phyloP scores from a whole-genome alignment of 345 rosid species.

The Tarenaya hassleriana region DNA sequence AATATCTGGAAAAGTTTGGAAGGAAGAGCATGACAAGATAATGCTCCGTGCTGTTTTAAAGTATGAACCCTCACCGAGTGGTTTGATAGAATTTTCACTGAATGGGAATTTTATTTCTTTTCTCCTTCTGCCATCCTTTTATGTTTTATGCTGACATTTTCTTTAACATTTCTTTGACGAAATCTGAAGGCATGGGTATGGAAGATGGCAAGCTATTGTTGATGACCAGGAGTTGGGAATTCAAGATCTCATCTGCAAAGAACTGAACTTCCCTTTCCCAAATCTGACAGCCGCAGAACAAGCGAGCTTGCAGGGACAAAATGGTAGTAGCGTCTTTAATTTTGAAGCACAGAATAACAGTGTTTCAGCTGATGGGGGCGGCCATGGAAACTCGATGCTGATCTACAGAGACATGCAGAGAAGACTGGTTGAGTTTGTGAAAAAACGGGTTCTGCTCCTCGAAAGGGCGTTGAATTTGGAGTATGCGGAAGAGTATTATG shows the following conservation, averaged over 20 bases:
- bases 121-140: too few species aligned
- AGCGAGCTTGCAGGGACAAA: slow-evolving; percentile 55
- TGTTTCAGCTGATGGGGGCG: slow-evolving; percentile 35
- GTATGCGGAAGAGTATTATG: slow-evolving; percentile 54
- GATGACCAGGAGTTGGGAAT: slow-evolving; percentile 87
- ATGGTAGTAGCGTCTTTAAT: slow-evolving; percentile 43
- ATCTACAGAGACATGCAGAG: slow-evolving; percentile 91
- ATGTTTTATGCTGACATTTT: too few species aligned
- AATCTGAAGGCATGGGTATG: slow-evolving; percentile 85
- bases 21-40: slow-evolving; percentile 74
- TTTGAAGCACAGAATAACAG: slow-evolving; percentile 44
- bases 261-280: slow-evolving; percentile 66
- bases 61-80: slow-evolving; percentile 38
- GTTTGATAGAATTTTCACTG: slow-evolving; percentile 7
- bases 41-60: slow-evolving; percentile 75
- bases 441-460: slow-evolving; percentile 89
- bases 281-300: slow-evolving; percentile 66
- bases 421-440: slow-evolving; percentile 86
- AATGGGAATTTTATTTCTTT: slow-evolving; percentile 1
- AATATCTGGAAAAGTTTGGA: slow-evolving; percentile 80
- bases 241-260: slow-evolving; percentile 86
- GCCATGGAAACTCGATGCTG: slow-evolving; percentile 46
- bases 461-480: slow-evolving; percentile 77
- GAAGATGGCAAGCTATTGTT: slow-evolving; percentile 99
- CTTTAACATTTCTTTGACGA: slow-evolving; percentile 2